Conservation (phyloP, 331 rosid species). For the Acacia concinna region DNA sequence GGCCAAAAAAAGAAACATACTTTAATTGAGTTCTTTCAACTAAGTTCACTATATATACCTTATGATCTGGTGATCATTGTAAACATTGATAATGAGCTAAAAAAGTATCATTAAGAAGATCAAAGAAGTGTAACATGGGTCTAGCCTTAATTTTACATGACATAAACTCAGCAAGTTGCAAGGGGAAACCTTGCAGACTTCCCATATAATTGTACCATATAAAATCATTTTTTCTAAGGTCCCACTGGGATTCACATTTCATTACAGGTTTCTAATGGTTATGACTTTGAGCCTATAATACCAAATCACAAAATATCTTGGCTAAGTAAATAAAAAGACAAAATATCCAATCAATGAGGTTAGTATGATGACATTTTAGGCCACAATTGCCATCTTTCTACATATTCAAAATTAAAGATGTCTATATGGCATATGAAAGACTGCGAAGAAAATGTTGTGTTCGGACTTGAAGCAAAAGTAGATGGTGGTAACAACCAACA, state of each 20-base stretch:
- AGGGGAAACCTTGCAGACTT: background rate
- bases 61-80: background rate
- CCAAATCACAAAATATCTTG: background rate
- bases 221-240: slow-evolving; percentile 8
- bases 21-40: background rate
- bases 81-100: background rate
- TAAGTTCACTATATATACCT: background rate
- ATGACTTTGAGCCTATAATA: background rate
- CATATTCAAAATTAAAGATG: background rate
- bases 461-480: background rate
- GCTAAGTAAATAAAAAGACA: background rate
- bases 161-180: background rate
- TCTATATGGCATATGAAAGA: background rate
- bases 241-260: background rate
- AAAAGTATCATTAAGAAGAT: background rate
- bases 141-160: background rate
- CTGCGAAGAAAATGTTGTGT: background rate
- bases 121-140: background rate
- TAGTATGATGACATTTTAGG: background rate
- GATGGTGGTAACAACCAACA: background rate
- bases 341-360: background rate
- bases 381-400: background rate
- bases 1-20: background rate
- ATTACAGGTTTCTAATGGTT: background rate
- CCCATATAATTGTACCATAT: background rate